A percentile compares a stretch with the other conserved stretches of the same genome.
Conservation (phyloP, 495 filamentous ascomycete genomes). For the Elasticomyces elasticus region DNA sequence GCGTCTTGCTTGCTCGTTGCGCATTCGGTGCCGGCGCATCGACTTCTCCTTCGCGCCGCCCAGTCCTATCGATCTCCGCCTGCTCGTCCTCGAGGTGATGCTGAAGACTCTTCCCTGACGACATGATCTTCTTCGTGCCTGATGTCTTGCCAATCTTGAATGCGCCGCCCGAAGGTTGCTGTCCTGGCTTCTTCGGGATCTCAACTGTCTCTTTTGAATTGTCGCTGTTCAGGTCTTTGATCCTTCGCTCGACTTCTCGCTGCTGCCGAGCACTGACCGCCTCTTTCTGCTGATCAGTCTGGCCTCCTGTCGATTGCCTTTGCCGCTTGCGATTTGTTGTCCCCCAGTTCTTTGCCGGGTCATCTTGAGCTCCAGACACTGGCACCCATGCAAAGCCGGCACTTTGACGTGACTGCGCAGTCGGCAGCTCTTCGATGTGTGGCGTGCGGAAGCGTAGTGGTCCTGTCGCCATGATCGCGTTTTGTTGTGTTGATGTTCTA, state of each 20-base stretch:
- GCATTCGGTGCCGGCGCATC: slow-evolving; percentile 9
- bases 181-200: slow-evolving; percentile 43
- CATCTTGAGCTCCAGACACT: slow-evolving; percentile 47
- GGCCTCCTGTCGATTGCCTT: slow-evolving; percentile 25
- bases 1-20: slow-evolving; percentile 27
- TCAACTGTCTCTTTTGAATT: slow-evolving; percentile 58
- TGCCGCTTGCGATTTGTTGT: slow-evolving; percentile 54
- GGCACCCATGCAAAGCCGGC: slow-evolving; percentile 87
- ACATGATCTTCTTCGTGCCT: slow-evolving; percentile 81
- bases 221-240: slow-evolving; percentile 73
- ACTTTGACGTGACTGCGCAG: slow-evolving; percentile 51
- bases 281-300: slow-evolving; percentile 29
- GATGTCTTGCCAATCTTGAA: slow-evolving; percentile 47
- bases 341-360: slow-evolving; percentile 44
- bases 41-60: slow-evolving; percentile 12
- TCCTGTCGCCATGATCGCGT: slow-evolving; percentile 17
- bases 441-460: slow-evolving; percentile 41
- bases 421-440: slow-evolving; percentile 65
- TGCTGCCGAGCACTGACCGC: slow-evolving; percentile 66
- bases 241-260: slow-evolving; percentile 61
- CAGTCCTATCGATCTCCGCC: slow-evolving; percentile 45
- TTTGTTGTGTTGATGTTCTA: neutral
- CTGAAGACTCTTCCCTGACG: slow-evolving; percentile 80
- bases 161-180: slow-evolving; percentile 25
- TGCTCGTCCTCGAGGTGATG: slow-evolving; percentile 88